A percentile compares a stretch with the other conserved stretches of the same genome.
phyloP scores from a whole-genome alignment of 2,329 filamentous ascomycete genomes.

The Sarocladium strictum region DNA sequence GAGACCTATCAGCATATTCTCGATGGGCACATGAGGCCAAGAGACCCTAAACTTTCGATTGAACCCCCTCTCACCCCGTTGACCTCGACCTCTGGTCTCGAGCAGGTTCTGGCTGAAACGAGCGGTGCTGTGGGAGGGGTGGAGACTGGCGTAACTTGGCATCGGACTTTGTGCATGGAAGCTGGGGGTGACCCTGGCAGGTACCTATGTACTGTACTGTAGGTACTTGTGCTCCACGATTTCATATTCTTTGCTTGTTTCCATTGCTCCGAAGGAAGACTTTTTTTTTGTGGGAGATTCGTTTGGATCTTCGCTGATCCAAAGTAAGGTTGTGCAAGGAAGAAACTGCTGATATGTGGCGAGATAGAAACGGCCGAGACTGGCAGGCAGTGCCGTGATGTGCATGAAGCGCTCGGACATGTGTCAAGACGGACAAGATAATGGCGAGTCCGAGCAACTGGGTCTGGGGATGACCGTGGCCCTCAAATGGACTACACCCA shows the following conservation, averaged over 20 bases:
- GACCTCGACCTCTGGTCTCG: background rate
- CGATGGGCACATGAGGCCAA: too few species aligned
- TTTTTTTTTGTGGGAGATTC: background rate
- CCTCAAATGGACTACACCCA: background rate
- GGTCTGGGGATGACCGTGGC: background rate
- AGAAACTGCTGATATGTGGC: too few species aligned
- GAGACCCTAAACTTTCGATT: too few species aligned
- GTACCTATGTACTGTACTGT: too few species aligned
- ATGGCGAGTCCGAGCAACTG: background rate
- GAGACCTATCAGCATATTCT: background rate
- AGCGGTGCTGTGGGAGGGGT: conserved; percentile 6
- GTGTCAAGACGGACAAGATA: background rate
- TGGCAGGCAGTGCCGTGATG: background rate
- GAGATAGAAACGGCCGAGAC: background rate
- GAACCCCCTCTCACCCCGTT: background rate
- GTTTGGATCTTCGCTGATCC: background rate
- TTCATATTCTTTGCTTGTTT: background rate
- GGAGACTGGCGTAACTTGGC: background rate
- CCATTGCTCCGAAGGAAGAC: background rate
- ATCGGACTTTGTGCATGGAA: conserved; percentile 7
- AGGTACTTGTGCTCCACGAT: background rate
- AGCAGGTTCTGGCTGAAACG: conserved; percentile 4
- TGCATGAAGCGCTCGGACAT: conserved; percentile 6
- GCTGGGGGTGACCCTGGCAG: background rate
- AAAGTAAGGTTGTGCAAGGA: too few species aligned